These are phyloP conservation scores for Thecaphora thlaspeos DNA, from an alignment of 1,284 basidiomycete genomes.

Conservation along the genomic window DNA sequence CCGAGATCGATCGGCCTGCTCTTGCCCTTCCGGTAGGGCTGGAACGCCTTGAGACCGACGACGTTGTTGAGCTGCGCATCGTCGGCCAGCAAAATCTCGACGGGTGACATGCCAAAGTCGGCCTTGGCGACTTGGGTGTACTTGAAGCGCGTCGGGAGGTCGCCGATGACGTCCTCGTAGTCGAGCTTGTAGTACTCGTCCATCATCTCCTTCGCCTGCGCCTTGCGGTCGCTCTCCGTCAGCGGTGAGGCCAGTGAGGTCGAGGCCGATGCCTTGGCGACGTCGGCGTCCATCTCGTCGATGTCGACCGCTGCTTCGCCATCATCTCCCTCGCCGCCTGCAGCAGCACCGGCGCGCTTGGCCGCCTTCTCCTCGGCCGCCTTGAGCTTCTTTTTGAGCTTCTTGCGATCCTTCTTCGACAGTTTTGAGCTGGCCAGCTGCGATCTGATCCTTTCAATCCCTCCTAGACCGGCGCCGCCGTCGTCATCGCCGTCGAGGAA, in stretches of 20 bases:
- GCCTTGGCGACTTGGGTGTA: conserved; percentile 74
- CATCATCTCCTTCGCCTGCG: conserved; percentile 76
- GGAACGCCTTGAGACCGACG: conserved; percentile 82
- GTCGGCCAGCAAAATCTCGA: conserved; percentile 86
- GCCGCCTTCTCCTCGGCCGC: conserved; percentile 52
- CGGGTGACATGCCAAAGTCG: conserved; percentile 73
- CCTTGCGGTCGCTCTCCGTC: conserved; percentile 39
- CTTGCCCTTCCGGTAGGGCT: conserved; percentile 74
- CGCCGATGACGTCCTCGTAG: conserved; percentile 93
- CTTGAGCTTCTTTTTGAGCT: conserved; percentile 45
- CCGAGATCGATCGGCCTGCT: conserved; percentile 66
- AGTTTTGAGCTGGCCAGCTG: conserved; percentile 59
- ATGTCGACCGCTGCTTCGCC: conserved; percentile 11
- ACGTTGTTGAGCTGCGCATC: conserved; percentile 91
- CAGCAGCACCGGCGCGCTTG: conserved; percentile 18
- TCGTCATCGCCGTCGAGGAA: conserved; percentile 55
- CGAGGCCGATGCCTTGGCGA: conserved; percentile 1
- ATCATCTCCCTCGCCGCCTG: conserved; percentile 18
- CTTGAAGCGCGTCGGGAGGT: conserved; percentile 87
- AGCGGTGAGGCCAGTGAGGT: conserved; percentile 24
- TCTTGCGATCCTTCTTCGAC: conserved; percentile 82
- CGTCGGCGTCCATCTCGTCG: conserved; percentile 55
- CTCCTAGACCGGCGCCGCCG: neutral
- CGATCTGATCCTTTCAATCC: conserved; percentile 23
- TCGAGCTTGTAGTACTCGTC: conserved; percentile 85